Evolutionary conservation across 2,329 filamentous ascomycete species (phyloP), one percentile per base, ranked within the genome.

Genomic region (Pseudogymnoascus sp.): DNA sequence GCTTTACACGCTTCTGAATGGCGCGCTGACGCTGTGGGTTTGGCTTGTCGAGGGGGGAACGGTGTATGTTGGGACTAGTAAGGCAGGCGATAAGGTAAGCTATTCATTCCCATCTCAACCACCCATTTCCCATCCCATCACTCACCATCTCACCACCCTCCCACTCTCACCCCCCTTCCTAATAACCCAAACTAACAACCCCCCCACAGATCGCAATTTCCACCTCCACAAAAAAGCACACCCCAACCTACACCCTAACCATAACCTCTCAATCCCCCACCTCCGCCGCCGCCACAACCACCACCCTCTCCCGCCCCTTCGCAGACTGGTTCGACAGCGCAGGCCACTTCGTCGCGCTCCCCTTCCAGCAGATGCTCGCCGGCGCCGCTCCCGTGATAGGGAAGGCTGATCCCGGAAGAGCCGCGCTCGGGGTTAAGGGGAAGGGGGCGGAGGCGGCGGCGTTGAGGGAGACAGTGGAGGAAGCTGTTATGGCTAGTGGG

Each of bases 1-100:
- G 9, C 73, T 88, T 14, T 99, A 99, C 79, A 87, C 90, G 43
- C 61, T 89, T 1, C 78, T 99, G 60, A 97, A 97, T 74, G 82
- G 83, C 31, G 79, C 83, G 2, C 82, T 97, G 69, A 93, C 90
- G 38, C 84, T 86, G 70, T 99, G 95, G 95, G 85, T 96, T 64
- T 89, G 86, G 82, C 82, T 82, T 23, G 88, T 95, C 23, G 95
- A 99, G 79, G 88, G 87, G 68, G 88, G 90, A 0, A 83, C 86
- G 36, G 83, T 97, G 8, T 99, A 97, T 74, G 83, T 88, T 63
- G 95, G 93, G 63, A 79, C 76, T 0, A 75, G 81, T 0, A 79
- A 79, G 62, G 82, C 85, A 12, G 90, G 90, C 6, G 84, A 86
- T 38, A 87, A 85, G 79, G 85, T 89, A 76, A 66, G 76, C 37